These are phyloP conservation scores for Barbatosphaeria neglecta DNA, from an alignment of 495 filamentous ascomycete species.

Conservation along the genomic window DNA sequence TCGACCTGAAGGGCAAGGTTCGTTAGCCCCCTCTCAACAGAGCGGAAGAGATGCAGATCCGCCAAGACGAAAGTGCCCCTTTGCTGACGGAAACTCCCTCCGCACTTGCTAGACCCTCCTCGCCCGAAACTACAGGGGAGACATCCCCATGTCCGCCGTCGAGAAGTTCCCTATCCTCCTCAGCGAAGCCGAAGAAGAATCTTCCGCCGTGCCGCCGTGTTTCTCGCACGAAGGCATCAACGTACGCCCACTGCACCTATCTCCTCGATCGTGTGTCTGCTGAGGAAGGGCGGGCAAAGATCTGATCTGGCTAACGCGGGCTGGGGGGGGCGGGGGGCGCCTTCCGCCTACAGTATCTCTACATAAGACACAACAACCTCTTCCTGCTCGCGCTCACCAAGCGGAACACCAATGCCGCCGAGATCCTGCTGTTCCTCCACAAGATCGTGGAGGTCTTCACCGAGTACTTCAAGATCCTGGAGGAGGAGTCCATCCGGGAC, in stretches of 20 bases:
- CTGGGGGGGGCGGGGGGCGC: too few species aligned
- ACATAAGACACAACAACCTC: constrained; percentile 99
- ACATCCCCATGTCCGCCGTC: constrained; percentile 98
- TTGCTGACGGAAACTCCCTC: background rate
- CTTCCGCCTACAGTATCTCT: constrained; percentile 79
- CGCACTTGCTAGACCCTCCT: constrained; percentile 67
- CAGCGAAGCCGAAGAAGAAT: constrained; percentile 98
- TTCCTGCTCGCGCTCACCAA: constrained; percentile 97
- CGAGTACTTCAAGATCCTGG: constrained; percentile 98
- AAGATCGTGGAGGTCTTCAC: constrained; percentile 98
- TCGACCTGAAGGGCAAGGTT: constrained; percentile 99
- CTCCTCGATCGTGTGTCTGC: background rate
- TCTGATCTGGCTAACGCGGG: constrained; percentile 4
- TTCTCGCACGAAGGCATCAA: constrained; percentile 99
- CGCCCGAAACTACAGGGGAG: constrained; percentile 95
- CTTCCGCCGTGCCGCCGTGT: constrained; percentile 91
- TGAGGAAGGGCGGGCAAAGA: background rate
- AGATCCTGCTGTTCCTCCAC: constrained; percentile 96
- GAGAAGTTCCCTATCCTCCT: constrained; percentile 97
- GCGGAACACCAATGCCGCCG: constrained; percentile 97
- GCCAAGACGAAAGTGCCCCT: background rate
- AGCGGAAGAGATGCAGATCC: background rate
- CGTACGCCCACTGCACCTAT: constrained; percentile 37
- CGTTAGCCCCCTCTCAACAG: constrained; percentile 5
- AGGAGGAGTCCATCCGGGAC: constrained; percentile 98